Base-by-base conservation (phyloP, 768 basidiomycete species). In the Trametes punicea region DNA sequence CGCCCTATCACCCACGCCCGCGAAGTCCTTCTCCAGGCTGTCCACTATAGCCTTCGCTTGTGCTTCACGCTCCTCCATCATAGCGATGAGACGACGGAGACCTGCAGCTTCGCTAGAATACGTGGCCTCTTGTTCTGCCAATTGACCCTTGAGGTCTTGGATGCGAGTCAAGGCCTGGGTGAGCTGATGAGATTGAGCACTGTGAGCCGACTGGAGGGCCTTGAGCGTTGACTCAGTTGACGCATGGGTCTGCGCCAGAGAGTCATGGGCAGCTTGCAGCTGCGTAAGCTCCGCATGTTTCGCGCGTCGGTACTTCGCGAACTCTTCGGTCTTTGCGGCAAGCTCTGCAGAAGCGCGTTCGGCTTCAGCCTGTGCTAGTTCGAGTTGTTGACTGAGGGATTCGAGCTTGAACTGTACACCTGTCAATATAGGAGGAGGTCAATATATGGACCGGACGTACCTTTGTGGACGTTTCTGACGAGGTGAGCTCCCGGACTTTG, bases 21-120 rank as follows among this genome's bases (percentile, higher is more conserved):
- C 87, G 83, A 90, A 88, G 62, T 96, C 92, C 26, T 74, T 77
- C 70, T 97, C 94, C 52, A 98, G 83, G 34, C 77, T 77, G 21
- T 92, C 87, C 0, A 98, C 85, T 50, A 93, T 83, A 20, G 81
- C 79, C 73, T 91, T 90, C 20, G 90, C 83, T 60, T 94, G 88
- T 49, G 85, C 83, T 68, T 94, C 93, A 33, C 94, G 81, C 54
- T 87, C 87, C 68, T 98, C 93, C 77, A 97, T 85, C 76, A 94
- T 82, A 6, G 80, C 74, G 10, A 94, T 86, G 16, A 97, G 76
- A 27, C 93, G 79, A 55, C 82, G 81, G 62, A 94, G 72, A 11
- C 84, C 82, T 36, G 79, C 83, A 2, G 85, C 84, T 68, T 98
- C 94, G 55, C 79, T 81, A 0, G 87, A 78, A 67, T 91, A 95